Base-by-base conservation (phyloP, 306 rosid genomes). In the Corylus avellana region DNA sequence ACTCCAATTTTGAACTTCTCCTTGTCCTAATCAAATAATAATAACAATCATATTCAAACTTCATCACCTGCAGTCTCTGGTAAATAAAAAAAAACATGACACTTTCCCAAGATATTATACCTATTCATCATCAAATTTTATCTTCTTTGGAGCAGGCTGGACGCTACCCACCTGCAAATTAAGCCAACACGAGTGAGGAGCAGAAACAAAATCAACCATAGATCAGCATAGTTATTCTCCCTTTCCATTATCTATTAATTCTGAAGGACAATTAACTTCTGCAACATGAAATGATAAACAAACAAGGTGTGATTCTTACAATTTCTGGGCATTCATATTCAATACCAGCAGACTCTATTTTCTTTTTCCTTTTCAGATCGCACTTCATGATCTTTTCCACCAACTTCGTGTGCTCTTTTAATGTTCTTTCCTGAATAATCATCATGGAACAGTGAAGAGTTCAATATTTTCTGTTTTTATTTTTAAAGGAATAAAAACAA, bases 281-380 rank as follows among this genome's bases (percentile, higher is more conserved):
- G 54, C 42, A 75, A 51, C 59, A 25, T 25, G 25, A 42, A 32
- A 77, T n/a, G 53, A 61, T 12, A 44, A 78, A 42, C 10, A 57
- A 4, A 13, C 17, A 59, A 75, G 29, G 46, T 50, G 9, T 61
- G 74, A 27, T 61, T n/a, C 97, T 89, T 86, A 92, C 98, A 81
- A 94, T 88, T 74, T 88, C 89, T 8, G 98, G 98, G 89, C 94
- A 91, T 76, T 91, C 88, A 8, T 92, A 94, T 50, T 92, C 97
- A 67, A 94, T 89, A 73, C 97, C 97, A 77, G 93, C 94, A 76
- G 93, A 94, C 79, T 82, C 94, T 79, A 94, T 87, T 82, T 82
- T 89, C 87, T 85, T 91, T 77, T 77, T 82, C 50, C 93, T 87
- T 51, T 76, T 87, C 81, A 77, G 78, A 83, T 87, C 87, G 63